Base-by-base conservation (phyloP, 73 alveolate genomes). In the Halteria grandinella region DNA sequence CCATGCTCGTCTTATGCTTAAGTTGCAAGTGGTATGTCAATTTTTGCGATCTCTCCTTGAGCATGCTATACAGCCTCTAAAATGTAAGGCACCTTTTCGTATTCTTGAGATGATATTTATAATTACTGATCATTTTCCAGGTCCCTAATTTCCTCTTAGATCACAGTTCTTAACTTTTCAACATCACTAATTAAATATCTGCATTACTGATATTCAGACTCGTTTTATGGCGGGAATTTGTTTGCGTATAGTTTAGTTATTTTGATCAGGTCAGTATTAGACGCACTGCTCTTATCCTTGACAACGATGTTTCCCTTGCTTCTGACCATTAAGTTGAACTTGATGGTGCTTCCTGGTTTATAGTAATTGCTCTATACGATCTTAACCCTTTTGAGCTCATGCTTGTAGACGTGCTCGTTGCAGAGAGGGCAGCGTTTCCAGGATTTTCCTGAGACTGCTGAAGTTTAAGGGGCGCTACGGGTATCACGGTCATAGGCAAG, bases 341-440 rank as follows among this genome's bases (percentile, higher is more conserved):
- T 53, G 3, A 49, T 40, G 17, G 11, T 21, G 51, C 53, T 63
- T 1, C 79, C 85, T 43, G 49, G 81, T 45, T 63, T 40, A 20
- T 69, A 39, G 8, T 53, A 55, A 8, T 31, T 44, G 23, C 24
- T 43, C 32, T 25, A 23, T 1, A 20, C 33, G 15, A 84, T 66
- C 31, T 32, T 53, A 20, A 75, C 88, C 0, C 44, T 32, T 33
- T 84, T 84, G 36, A 84, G 60, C 10, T 75, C 82, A 31, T 32
- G 36, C 28, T 74, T 74, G 50, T 58, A 75, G 15, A 84, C 59
- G 15, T 80, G 73, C 1, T 84, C 93, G 32, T 75, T 49, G 25
- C 93, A 84, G 1, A 84, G 58, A 4, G 93, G 93, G 25, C 93
- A 84, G 32, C 77, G 75, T 34, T 79, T 75, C 88, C 88, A 84